Base-by-base conservation (phyloP, 345 rosid genomes). In the Gossypium stocksii region DNA sequence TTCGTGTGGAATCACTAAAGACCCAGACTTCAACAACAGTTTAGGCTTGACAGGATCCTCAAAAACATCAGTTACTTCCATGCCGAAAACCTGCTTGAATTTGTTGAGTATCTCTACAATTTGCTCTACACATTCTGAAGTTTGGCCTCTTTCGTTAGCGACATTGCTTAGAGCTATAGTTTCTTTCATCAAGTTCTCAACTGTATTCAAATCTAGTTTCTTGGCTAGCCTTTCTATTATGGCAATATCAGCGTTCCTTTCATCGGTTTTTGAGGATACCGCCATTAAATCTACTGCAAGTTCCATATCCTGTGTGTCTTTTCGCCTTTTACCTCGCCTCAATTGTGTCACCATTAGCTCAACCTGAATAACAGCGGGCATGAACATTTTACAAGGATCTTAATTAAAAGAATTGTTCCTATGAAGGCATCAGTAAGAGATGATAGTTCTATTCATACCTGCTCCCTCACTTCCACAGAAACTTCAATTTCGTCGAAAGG, bases 221-320 rank as follows among this genome's bases (percentile, higher is more conserved):
- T 88, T 84, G 1, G 93, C 98, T 41, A 91, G 83, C 79, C 94
- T 85, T 74, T 91, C 88, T 1, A 93, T 59, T 1, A 91, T 88
- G 9, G 97, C 92, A n/a, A 77, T 84, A 76, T 93, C 94, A 14
- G 94, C 83, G 52, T 87, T 93, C 19, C 86, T 73, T 20, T 84
- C 87, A 70, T 89, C 89, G 3, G 84, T 79, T 81, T 86, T 83
- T 0, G 97, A 85, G 64, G 86, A 87, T 2, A 86, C 84, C 3
- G 85, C 93, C 93, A 93, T 89, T 88, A 88, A 77, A 79, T 91
- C 97, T 81, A 90, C 88, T 10, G 91, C 93, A 7, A 91, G 86
- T 80, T 93, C 97, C 72, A 91, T 91, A 76, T 93, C 98, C 56
- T 88, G 93, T 17, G 91, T 86, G 72, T 91, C 97, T 51, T 90